phyloP scores from a whole-genome alignment of 2,329 filamentous ascomycete genomes.

The Fusarium illudens region DNA sequence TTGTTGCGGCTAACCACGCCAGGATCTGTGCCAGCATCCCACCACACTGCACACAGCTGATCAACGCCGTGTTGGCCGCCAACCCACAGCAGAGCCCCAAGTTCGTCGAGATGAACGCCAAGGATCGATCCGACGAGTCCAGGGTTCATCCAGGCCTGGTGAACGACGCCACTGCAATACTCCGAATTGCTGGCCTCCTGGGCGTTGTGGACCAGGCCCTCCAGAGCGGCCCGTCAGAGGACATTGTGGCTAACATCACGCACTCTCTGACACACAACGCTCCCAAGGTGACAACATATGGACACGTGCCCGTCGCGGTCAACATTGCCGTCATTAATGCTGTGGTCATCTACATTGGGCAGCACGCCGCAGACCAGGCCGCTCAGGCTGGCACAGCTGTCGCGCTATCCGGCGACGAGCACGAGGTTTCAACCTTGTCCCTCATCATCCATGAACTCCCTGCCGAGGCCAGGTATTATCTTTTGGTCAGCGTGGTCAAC shows the following conservation, averaged over 20 bases:
- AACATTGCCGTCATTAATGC: constrained; percentile 80
- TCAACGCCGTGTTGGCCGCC: constrained; percentile 87
- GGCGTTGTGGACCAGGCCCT: constrained; percentile 67
- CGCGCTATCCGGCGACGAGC: constrained; percentile 51
- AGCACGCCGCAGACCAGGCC: constrained; percentile 71
- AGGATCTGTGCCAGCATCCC: constrained; percentile 84
- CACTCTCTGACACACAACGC: constrained; percentile 73
- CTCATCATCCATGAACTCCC: constrained; percentile 78
- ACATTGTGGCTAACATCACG: constrained; percentile 78
- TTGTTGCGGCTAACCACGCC: constrained; percentile 86
- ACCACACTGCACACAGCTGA: constrained; percentile 83
- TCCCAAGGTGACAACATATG: constrained; percentile 68
- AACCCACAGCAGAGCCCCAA: constrained; percentile 76
- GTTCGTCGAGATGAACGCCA: constrained; percentile 74
- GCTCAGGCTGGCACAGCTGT: constrained; percentile 67
- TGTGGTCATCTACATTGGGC: constrained; percentile 82
- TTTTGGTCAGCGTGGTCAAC: constrained; percentile 86
- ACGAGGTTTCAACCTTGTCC: constrained; percentile 76
- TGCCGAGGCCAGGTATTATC: constrained; percentile 82
- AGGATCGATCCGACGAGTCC: constrained; percentile 79
- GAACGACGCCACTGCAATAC: constrained; percentile 66
- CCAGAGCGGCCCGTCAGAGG: constrained; percentile 70
- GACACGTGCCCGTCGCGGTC: constrained; percentile 71
- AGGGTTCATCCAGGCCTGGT: constrained; percentile 71
- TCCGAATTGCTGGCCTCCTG: constrained; percentile 65